phyloP scores from a whole-genome alignment of 202 grass and related monocot genomes.

The Schoenoplectus triqueter region DNA sequence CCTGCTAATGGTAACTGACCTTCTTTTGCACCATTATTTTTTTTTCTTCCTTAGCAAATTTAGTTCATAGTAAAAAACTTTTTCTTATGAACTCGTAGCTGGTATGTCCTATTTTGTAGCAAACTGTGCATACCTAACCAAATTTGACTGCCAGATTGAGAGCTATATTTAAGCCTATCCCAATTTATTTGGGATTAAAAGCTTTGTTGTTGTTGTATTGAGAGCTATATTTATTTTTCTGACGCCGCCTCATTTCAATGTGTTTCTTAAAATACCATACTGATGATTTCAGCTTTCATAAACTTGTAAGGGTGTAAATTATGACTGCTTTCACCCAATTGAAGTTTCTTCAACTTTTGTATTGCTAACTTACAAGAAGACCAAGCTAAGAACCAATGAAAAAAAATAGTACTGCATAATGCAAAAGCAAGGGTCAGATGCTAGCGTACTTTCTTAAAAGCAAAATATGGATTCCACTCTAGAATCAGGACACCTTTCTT shows the following conservation, averaged over 20 bases:
- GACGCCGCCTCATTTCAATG: too few species aligned
- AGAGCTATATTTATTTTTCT: slow-evolving; percentile 1
- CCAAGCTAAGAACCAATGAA: not conserved
- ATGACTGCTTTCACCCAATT: not conserved
- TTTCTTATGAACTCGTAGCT: not conserved
- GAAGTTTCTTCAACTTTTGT: not conserved
- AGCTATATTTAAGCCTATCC: not conserved
- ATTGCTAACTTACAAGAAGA: not conserved
- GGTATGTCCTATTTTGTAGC: slow-evolving; percentile 7
- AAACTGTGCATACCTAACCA: not conserved
- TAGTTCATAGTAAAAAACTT: not conserved
- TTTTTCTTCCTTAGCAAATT: not conserved
- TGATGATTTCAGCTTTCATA: not conserved
- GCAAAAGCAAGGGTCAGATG: not conserved
- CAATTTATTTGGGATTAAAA: too few species aligned
- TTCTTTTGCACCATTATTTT: slow-evolving; percentile 17
- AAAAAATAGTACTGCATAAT: slow-evolving; percentile 2
- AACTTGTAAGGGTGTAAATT: not conserved
- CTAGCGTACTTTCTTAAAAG: not conserved
- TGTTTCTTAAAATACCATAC: not conserved
- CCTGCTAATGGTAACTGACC: slow-evolving; percentile 39
- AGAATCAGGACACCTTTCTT: not conserved
- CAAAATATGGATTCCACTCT: not conserved
- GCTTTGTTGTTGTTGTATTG: too few species aligned
- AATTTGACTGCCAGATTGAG: not conserved